Evolutionary conservation across 1,284 basidiomycete species (phyloP).

Genomic region (Hemileia vastatrix): DNA sequence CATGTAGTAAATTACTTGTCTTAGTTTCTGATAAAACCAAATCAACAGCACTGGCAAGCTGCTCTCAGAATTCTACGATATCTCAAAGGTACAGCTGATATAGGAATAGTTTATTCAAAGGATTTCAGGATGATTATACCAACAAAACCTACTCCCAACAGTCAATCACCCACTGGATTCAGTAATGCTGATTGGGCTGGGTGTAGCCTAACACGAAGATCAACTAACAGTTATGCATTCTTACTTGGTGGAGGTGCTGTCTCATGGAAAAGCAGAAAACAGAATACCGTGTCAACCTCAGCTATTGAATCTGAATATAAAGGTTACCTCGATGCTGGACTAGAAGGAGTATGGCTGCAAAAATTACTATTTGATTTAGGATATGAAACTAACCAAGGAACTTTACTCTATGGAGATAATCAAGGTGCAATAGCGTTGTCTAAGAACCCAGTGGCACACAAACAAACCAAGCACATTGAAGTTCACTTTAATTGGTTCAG

Average conservation of each 20-base stretch:
- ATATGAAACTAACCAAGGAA: conserved; percentile 21
- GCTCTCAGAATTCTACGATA: too few species aligned
- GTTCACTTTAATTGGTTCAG: conserved; percentile 47
- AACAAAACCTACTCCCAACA: too few species aligned
- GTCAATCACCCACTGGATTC: too few species aligned
- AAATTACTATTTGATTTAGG: not conserved
- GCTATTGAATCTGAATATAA: not conserved
- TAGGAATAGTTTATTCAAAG: too few species aligned
- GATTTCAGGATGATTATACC: too few species aligned
- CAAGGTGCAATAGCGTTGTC: conserved; percentile 44
- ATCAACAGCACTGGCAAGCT: too few species aligned
- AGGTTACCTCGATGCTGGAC: not conserved
- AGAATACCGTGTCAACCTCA: not conserved
- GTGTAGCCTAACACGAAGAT: not conserved
- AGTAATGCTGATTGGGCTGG: conserved; percentile 9
- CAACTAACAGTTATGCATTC: not conserved
- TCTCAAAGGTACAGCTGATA: too few species aligned
- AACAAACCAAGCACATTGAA: conserved; percentile 49
- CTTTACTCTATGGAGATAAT: conserved; percentile 46
- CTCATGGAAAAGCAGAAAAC: not conserved
- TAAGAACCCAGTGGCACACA: conserved; percentile 41
- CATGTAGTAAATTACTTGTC: too few species aligned
- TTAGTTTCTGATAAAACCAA: too few species aligned
- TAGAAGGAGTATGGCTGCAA: not conserved
- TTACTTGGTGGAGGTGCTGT: not conserved